Percentiles rank a stretch among this genome's conserved stretches.
These are phyloP conservation scores for cucumber (Cucumis sativus) DNA, from an alignment of 306 rosid species.

Conservation along the genomic window DNA sequence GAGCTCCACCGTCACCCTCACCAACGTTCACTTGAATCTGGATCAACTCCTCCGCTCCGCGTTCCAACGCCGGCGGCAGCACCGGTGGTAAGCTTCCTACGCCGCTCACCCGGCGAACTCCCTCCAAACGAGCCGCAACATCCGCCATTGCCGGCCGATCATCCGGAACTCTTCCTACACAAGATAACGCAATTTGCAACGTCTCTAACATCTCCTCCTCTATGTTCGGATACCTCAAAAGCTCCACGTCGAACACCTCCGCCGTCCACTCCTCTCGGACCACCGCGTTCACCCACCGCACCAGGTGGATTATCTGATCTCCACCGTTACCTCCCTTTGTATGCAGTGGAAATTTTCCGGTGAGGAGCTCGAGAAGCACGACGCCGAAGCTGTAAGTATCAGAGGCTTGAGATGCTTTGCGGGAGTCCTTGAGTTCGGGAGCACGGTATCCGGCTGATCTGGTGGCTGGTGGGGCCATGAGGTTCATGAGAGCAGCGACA, in stretches of 20 bases:
- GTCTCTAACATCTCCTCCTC: constrained; percentile 98
- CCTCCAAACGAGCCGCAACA: constrained; percentile 53
- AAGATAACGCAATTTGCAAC: constrained; percentile 80
- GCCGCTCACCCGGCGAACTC: constrained; percentile 33
- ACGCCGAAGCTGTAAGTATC: constrained; percentile 86
- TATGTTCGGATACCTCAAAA: constrained; percentile 61
- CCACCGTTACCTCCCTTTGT: constrained; percentile 21
- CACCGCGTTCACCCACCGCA: constrained; percentile 95
- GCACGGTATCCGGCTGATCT: constrained; percentile 77
- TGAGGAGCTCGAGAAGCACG: constrained; percentile 73
- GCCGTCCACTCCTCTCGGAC: constrained; percentile 99
- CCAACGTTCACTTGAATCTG: constrained; percentile 16
- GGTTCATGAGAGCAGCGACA: constrained; percentile 43
- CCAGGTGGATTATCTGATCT: constrained; percentile 61
- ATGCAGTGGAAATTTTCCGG: constrained; percentile 66
- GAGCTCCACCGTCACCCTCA: constrained; percentile 18
- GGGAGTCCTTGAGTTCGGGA: constrained; percentile 74
- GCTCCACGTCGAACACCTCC: constrained; percentile 83
- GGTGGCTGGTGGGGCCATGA: constrained; percentile 35
- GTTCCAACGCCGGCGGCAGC: constrained; percentile 30
- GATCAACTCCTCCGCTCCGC: constrained; percentile 31
- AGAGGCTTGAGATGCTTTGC: constrained; percentile 52
- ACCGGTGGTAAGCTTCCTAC: constrained; percentile 32
- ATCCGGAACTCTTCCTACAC: constrained; percentile 67
- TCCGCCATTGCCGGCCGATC: constrained; percentile 64